These are phyloP conservation scores for Cetradonia linearis DNA, from an alignment of 495 filamentous ascomycete species.

Conservation along the genomic window DNA sequence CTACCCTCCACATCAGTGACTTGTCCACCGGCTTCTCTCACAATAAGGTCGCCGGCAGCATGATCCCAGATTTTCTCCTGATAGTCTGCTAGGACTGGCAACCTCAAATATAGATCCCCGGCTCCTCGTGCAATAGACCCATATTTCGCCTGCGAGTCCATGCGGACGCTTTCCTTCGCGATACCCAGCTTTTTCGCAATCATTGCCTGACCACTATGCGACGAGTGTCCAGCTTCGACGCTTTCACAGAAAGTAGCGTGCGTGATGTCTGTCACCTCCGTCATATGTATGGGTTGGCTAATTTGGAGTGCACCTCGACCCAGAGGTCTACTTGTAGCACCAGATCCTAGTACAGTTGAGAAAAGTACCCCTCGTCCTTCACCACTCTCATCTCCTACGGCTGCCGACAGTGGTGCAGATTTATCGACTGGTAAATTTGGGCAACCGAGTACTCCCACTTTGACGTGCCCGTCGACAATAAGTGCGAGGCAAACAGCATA, in stretches of 20 bases:
- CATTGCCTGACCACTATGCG: constrained; percentile 71
- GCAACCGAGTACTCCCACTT: constrained; percentile 86
- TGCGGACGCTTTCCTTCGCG: constrained; percentile 69
- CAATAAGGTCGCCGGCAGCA: constrained; percentile 90
- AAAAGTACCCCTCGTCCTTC: constrained; percentile 72
- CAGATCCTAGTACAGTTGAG: constrained; percentile 63
- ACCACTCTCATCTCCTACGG: constrained; percentile 57
- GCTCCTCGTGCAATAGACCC: constrained; percentile 90
- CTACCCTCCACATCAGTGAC: constrained; percentile 80
- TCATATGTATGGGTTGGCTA: constrained; percentile 66
- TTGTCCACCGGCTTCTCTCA: constrained; percentile 83
- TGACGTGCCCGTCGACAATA: constrained; percentile 88
- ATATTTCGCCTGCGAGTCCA: constrained; percentile 98
- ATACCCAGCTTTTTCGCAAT: constrained; percentile 82
- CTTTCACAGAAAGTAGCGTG: constrained; percentile 89
- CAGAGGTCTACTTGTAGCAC: constrained; percentile 67
- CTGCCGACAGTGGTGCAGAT: constrained; percentile 50
- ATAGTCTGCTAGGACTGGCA: constrained; percentile 76
- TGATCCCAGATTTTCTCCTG: constrained; percentile 99
- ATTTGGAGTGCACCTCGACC: constrained; percentile 45
- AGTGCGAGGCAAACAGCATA: constrained; percentile 91
- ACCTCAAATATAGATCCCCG: constrained; percentile 83
- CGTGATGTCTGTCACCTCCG: constrained; percentile 56
- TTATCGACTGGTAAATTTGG: constrained; percentile 88
- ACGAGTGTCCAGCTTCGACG: constrained; percentile 83